Percentiles rank a stretch among this genome's conserved stretches.
Conservation (phyloP, 228 moss, liverwort and hornwort genomes). For the Sphagnum fallax region DNA sequence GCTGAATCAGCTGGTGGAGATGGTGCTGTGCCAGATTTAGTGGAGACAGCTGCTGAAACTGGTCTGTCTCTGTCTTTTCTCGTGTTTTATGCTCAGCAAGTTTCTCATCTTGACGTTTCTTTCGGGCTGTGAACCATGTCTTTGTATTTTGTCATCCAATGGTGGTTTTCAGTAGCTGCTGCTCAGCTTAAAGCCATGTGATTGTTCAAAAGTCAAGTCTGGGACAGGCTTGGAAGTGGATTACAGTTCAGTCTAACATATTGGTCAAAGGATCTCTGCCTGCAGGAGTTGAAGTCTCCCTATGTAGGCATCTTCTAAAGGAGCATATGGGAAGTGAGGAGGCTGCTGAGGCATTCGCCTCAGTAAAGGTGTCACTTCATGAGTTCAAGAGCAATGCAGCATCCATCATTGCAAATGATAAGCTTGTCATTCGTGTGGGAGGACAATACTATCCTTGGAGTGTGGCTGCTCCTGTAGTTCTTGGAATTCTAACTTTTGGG, state of each 20-base stretch:
- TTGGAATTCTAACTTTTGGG: slow-evolving; percentile 54
- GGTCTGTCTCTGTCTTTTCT: slow-evolving; percentile 5
- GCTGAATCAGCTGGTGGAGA: slow-evolving; percentile 1
- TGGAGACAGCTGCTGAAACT: slow-evolving; percentile 12
- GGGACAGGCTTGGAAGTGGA: background rate
- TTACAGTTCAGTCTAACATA: too few species aligned
- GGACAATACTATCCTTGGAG: slow-evolving; percentile 50
- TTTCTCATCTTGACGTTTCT: background rate
- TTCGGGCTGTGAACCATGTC: background rate
- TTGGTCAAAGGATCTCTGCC: background rate
- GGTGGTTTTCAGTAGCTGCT: too few species aligned
- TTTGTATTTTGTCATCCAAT: too few species aligned
- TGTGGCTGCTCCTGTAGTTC: slow-evolving; percentile 45
- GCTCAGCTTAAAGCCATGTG: background rate
- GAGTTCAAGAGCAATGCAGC: slow-evolving; percentile 25
- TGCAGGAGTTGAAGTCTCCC: slow-evolving; percentile 41
- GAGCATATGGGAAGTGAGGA: slow-evolving; percentile 36
- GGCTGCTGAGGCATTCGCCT: slow-evolving; percentile 25
- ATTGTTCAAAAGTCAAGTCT: background rate
- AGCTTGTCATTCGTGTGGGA: slow-evolving; percentile 38
- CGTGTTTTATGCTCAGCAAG: background rate
- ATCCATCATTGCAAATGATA: slow-evolving; percentile 24
- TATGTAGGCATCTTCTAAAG: slow-evolving; percentile 35
- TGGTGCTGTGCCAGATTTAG: slow-evolving; percentile 1
- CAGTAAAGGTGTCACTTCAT: slow-evolving; percentile 21